Evolutionary conservation across 2,329 filamentous ascomycete genomes (phyloP), one percentile per base, ranked within the genome.

Genomic region (Sporothrix curviconia): DNA sequence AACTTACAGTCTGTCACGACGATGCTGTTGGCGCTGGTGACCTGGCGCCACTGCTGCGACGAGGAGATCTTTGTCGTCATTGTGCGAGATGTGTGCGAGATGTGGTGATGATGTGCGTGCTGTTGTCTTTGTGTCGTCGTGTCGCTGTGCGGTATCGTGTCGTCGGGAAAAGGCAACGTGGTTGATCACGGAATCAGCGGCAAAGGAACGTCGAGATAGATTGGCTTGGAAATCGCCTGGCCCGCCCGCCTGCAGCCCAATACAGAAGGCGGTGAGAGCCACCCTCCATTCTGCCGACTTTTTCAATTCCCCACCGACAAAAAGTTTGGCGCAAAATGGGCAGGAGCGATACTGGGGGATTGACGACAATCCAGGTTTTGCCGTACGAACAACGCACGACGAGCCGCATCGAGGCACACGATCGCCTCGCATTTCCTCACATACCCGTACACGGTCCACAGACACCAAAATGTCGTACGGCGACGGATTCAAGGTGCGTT

Each of bases 1-100:
- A 53, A 60, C 62, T 30, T 28, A 95, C 91, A 97, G 76, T 97
- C 94, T 66, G 90, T 83, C 60, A 99, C 82, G 57, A 96, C 90
- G 61, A 96, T 82, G 66, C 82, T 84, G 57, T 87, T 90, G 54
- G 84, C 84, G 56, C 79, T 79, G 49, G 96, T 78, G 55, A 92
- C 76, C 62, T 81, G 79, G 67, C 82, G 82, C 77, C 92, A 94
- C 72, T 95, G 84, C 64, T 78, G 75, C 14, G 79, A 72, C 1
- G 88, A 92, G 60, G 76, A 75, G 65, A 92, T 85, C 59, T 74
- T 77, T 49, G 82, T 72, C 24, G 74, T 73, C 78, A 82, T 77
- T 50, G 36, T 37, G 19, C 7, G 11, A 7, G 25, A n/a, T n/a
- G 43, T 34, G 24, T 3, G 25, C 3, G 36, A 9, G 30, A 7